Evolutionary conservation across 169 alveolate species (phyloP), one percentile per base, ranked within the genome.

Genomic region (Blepharisma undulans): DNA sequence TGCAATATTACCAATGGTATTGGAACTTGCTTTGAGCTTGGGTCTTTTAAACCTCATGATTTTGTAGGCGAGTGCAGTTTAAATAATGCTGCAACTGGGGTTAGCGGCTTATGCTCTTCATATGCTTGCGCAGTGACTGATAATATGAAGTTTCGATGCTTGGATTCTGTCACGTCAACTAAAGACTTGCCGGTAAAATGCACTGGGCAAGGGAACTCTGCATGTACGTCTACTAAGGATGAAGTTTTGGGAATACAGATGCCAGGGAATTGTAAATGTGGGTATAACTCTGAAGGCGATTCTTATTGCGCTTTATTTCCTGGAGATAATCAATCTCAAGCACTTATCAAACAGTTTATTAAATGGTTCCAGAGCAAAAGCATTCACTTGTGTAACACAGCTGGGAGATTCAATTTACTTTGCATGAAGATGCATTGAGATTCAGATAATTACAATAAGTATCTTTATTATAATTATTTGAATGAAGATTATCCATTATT

Each of bases 301-400:
- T 25, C 61, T 79, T 79, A 79, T 33, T 79, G 87, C 16, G 71
- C 72, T 0, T 33, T 79, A 33, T 79, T 79, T 12, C 87, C 87
- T 30, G 87, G 87, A 12, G 87, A 79, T 21, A 1, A 2, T 4
- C 61, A 29, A 29, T 79, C 7, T 79, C 29, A 32, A 32, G 34
- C 29, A 21, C 27, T 25, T 33, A 25, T 33, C 29, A 32, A 33
- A 12, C 25, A 25, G 16, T 2, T n/a, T 33, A 32, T 22, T 21
- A 34, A 79, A 25, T 79, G 87, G 87, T 25, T 79, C 0, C 61
- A 79, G 12, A 32, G 87, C 10, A 1, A 79, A 33, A 16, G 34
- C 34, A 33, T 27, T 30, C 8, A 0, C 25, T 25, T 4, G 14
- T 79, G 87, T 66, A 79, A 79, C 60, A 79, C 71, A 21, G 29